phyloP scores from a whole-genome alignment of 106 monocot genomes.

The Apostasia ramifera region DNA sequence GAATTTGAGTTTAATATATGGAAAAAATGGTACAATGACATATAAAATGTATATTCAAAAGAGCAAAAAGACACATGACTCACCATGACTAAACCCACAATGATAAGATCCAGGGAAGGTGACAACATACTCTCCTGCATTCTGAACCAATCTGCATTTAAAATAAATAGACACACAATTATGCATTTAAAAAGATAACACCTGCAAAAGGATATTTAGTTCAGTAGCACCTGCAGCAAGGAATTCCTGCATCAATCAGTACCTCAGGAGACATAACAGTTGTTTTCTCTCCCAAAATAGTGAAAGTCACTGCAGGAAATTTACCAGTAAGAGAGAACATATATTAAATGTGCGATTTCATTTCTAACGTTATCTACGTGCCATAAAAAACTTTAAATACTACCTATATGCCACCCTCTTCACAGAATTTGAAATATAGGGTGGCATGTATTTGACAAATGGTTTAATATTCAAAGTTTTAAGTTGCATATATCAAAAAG shows the following conservation, averaged over 20 bases:
- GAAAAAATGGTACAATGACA: background rate
- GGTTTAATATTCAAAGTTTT: too few species aligned
- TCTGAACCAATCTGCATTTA: slow-evolving; percentile 85
- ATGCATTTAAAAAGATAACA: background rate
- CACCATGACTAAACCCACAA: slow-evolving; percentile 93
- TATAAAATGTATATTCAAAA: background rate
- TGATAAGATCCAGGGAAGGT: slow-evolving; percentile 98
- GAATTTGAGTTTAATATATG: too few species aligned
- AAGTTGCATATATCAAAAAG: too few species aligned
- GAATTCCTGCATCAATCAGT: slow-evolving; percentile 64
- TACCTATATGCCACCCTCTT: too few species aligned
- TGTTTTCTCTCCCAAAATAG: slow-evolving; percentile 71
- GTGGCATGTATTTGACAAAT: too few species aligned
- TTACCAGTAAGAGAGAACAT: background rate
- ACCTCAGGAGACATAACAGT: slow-evolving; percentile 90
- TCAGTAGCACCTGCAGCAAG: slow-evolving; percentile 77
- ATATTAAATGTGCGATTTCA: background rate
- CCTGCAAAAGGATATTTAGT: background rate
- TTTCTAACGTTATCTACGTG: background rate
- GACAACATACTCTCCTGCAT: slow-evolving; percentile 96
- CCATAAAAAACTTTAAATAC: too few species aligned
- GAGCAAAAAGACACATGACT: background rate
- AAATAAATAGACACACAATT: background rate
- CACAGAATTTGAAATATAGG: too few species aligned
- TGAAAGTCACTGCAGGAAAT: slow-evolving; percentile 59